A percentile compares a stretch with the other conserved stretches of the same genome.
phyloP scores from a whole-genome alignment of 2,329 filamentous ascomycete species.

The Lecanicillium sp. region DNA sequence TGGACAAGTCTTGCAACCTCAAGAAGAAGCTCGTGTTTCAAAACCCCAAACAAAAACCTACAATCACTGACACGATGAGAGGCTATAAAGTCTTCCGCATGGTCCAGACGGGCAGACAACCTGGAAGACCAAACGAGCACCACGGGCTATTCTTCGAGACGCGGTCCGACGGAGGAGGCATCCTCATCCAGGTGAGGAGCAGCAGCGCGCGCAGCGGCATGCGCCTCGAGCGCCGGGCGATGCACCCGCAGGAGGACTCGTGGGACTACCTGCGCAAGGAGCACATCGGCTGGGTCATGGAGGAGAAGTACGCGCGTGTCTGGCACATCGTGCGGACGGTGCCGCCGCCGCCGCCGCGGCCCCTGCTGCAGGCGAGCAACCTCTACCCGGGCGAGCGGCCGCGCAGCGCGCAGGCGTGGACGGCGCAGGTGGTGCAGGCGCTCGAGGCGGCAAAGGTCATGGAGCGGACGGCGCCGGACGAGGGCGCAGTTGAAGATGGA shows the following conservation, averaged over 20 bases:
- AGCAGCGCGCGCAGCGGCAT: background rate
- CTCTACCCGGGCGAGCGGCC: background rate
- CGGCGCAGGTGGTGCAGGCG: background rate
- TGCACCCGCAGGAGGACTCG: background rate
- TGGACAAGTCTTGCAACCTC: too few relatives aligned
- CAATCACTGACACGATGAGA: too few relatives aligned
- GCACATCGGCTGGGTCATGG: constrained; percentile 3
- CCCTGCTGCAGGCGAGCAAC: background rate
- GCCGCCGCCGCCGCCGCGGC: background rate
- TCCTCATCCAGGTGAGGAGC: background rate
- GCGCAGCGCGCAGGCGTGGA: background rate
- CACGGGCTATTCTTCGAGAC: constrained; percentile 12
- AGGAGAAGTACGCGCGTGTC: background rate
- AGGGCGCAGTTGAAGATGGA: background rate
- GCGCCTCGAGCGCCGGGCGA: background rate
- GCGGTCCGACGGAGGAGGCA: background rate
- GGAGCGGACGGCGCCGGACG: background rate
- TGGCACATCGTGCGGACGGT: background rate
- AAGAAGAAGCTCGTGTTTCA: too few relatives aligned
- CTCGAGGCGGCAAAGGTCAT: background rate
- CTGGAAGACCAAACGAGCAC: background rate
- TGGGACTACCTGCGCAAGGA: constrained; percentile 4
- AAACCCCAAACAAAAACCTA: too few relatives aligned
- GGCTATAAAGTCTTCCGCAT: constrained; percentile 2
- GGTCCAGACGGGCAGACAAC: background rate